These are phyloP conservation scores for Phalaenopsis aphrodite DNA, from an alignment of 106 monocot genomes.

Conservation along the genomic window DNA sequence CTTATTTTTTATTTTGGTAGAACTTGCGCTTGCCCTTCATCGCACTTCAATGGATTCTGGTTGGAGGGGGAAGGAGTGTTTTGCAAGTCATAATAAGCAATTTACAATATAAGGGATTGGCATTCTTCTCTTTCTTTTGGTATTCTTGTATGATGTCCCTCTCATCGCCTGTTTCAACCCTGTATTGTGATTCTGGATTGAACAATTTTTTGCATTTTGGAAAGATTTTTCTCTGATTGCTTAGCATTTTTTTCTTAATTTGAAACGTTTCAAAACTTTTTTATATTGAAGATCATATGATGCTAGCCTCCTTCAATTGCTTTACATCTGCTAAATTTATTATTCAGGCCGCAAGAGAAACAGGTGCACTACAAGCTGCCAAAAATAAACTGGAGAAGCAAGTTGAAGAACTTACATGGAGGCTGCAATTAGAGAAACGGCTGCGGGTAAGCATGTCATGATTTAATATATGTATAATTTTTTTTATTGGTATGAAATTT, in stretches of 20 bases:
- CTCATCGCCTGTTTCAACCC: not conserved
- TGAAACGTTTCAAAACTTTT: not conserved
- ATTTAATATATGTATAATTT: not conserved
- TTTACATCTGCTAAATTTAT: not conserved
- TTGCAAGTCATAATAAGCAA: not conserved
- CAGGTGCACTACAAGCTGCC: slow-evolving; percentile 70
- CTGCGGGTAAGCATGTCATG: slow-evolving; percentile 35
- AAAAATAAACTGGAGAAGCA: slow-evolving; percentile 60
- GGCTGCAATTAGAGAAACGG: slow-evolving; percentile 56
- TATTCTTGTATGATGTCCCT: not conserved
- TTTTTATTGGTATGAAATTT: not conserved
- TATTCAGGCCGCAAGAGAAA: slow-evolving; percentile 59
- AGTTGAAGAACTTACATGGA: slow-evolving; percentile 70
- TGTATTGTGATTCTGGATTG: not conserved
- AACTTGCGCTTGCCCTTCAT: not conserved
- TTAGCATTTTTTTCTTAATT: not conserved
- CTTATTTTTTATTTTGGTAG: slow-evolving; percentile 2
- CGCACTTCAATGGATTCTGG: not conserved
- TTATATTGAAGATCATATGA: not conserved
- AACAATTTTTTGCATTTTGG: not conserved
- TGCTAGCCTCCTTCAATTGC: not conserved
- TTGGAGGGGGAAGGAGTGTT: not conserved
- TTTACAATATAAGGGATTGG: not conserved
- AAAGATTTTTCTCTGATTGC: not conserved
- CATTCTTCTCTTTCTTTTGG: not conserved